Evolutionary conservation across 139 green algal species (phyloP).

Genomic region (Chlorella sp.): DNA sequence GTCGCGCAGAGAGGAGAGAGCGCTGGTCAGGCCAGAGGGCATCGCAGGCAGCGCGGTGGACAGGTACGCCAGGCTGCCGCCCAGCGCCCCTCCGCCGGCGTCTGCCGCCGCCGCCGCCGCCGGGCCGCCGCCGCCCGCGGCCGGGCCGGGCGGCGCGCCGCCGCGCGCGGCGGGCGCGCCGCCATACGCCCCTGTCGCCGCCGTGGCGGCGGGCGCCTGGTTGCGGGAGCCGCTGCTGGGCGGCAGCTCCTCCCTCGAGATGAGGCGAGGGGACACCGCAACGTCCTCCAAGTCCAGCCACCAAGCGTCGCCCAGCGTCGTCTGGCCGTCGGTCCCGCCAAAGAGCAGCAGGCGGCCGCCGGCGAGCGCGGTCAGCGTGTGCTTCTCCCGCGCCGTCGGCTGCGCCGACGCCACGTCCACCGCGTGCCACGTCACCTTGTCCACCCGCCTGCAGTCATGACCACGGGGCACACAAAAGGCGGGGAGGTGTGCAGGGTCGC

Average conservation of each 20-base stretch:
- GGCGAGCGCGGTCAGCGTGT: conserved; percentile 57
- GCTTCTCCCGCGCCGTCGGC: conserved; percentile 66
- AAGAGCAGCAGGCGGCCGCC: conserved; percentile 65
- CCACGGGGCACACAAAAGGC: too few species aligned
- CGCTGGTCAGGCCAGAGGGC: background rate
- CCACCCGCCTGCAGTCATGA: too few species aligned
- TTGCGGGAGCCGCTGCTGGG: background rate
- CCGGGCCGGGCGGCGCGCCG: background rate
- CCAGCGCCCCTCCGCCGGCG: background rate
- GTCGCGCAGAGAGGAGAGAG: conserved; percentile 17
- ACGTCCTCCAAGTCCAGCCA: conserved; percentile 41
- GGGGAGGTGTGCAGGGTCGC: too few species aligned
- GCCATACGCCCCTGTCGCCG: background rate
- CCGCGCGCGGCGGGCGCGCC: background rate
- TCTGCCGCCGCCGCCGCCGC: background rate
- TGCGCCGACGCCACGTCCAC: conserved; percentile 9
- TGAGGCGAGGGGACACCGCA: conserved; percentile 3
- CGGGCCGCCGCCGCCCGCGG: background rate
- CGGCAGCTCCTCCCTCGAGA: background rate
- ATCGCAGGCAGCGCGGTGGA: conserved; percentile 1
- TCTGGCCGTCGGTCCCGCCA: conserved; percentile 48
- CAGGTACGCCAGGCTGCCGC: conserved; percentile 13
- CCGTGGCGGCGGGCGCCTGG: background rate
- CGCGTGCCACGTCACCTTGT: conserved; percentile 11
- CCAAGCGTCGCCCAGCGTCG: conserved; percentile 38